Evolutionary conservation across 2,329 filamentous ascomycete genomes (phyloP).

Genomic region (Penicillium sp.): DNA sequence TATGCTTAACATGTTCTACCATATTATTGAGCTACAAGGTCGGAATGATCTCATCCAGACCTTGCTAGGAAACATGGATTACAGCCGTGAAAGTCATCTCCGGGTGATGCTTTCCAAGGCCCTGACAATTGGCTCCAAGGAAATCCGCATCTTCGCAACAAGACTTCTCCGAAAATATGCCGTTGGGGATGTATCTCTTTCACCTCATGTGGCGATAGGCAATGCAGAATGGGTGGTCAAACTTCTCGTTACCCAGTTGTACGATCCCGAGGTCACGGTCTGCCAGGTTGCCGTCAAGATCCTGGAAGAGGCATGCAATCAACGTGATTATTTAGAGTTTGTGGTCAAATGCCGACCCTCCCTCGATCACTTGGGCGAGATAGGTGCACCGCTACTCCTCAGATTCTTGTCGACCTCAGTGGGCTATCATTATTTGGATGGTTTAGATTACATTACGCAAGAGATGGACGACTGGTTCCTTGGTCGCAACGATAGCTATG

Average conservation of each 20-base stretch:
- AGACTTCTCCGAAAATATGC: conserved; percentile 85
- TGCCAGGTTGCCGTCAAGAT: conserved; percentile 97
- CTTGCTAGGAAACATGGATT: conserved; percentile 88
- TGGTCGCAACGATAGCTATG: conserved; percentile 94
- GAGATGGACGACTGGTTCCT: conserved; percentile 99
- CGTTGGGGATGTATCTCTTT: conserved; percentile 53
- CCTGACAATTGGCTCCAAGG: conserved; percentile 83
- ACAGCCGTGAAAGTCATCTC: conserved; percentile 81
- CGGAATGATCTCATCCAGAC: conserved; percentile 88
- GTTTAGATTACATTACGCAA: conserved; percentile 96
- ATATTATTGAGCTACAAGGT: conserved; percentile 88
- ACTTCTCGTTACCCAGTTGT: conserved; percentile 94
- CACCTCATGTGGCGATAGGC: conserved; percentile 45
- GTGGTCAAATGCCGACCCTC: conserved; percentile 95
- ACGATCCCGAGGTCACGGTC: conserved; percentile 95
- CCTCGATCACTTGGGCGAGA: conserved; percentile 92
- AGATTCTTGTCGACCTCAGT: conserved; percentile 94
- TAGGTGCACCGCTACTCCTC: conserved; percentile 86
- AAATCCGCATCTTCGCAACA: conserved; percentile 87
- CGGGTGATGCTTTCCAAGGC: conserved; percentile 91
- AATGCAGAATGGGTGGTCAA: conserved; percentile 96
- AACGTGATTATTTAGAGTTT: conserved; percentile 85
- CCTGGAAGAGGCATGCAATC: conserved; percentile 93
- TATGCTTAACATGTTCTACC: conserved; percentile 99
- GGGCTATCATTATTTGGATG: conserved; percentile 95